Conservation (phyloP, 192 early-diverging fungal species). For the Podila verticillata region DNA sequence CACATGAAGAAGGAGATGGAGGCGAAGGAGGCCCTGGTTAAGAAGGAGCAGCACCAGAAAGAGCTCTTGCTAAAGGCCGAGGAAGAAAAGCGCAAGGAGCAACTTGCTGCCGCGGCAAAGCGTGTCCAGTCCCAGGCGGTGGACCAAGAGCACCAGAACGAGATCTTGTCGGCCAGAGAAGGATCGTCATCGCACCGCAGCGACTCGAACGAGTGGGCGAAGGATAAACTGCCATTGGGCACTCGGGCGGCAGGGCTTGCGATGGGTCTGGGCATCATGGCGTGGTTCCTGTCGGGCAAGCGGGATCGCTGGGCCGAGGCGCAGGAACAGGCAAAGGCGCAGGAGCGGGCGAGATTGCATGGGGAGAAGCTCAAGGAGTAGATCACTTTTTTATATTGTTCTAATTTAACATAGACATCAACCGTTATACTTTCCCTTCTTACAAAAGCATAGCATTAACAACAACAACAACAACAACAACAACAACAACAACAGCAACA, state of each 20-base stretch:
- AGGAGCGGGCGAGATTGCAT: not conserved
- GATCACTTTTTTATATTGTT: too few species aligned
- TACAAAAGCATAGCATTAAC: too few species aligned
- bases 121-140: not conserved
- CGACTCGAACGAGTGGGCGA: constrained; percentile 1
- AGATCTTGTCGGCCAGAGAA: not conserved
- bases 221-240: constrained; percentile 29
- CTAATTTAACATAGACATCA: too few species aligned
- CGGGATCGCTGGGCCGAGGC: constrained; percentile 20
- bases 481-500: too few species aligned
- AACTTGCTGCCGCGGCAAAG: not conserved
- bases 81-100: not conserved
- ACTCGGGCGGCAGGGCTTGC: constrained; percentile 10
- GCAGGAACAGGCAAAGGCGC: constrained; percentile 5
- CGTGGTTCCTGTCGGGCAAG: constrained; percentile 47
- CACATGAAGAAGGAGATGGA: constrained; percentile 4
- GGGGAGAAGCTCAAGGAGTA: too few species aligned
- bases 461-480: too few species aligned
- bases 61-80: not conserved
- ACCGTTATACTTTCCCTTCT: too few species aligned
- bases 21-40: constrained; percentile 4
- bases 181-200: not conserved
- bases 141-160: not conserved
- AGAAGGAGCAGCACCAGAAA: constrained; percentile 13
- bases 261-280: constrained; percentile 21